A percentile compares a stretch with the other conserved stretches of the same genome.
These are phyloP conservation scores for Trapa incisa DNA, from an alignment of 345 rosid genomes.

Conservation along the genomic window DNA sequence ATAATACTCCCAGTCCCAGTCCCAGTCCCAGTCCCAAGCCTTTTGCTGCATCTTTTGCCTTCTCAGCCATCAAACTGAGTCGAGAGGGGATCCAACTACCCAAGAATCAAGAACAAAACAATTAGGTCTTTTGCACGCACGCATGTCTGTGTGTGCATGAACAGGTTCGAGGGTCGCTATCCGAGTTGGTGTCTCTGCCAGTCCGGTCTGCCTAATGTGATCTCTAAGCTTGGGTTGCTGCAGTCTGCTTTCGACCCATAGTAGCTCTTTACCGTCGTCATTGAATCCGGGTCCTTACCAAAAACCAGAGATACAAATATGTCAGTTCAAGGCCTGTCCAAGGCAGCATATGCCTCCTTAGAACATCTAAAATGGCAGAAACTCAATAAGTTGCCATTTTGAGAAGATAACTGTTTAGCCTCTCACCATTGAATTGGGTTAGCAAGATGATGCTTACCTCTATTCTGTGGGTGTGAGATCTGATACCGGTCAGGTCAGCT, in stretches of 20 bases:
- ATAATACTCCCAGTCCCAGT: not conserved
- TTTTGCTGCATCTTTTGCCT: not conserved
- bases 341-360: not conserved
- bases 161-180: not conserved
- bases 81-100: not conserved
- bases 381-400: not conserved
- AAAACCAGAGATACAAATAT: not conserved
- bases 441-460: not conserved
- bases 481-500: not conserved
- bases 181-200: conserved; percentile 35
- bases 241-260: conserved; percentile 17
- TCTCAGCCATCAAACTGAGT: not conserved
- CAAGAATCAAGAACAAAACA: conserved; percentile 2
- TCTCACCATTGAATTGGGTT: not conserved
- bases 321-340: not conserved
- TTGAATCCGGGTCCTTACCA: not conserved
- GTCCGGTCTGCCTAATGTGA: conserved; percentile 66
- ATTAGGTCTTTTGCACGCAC: not conserved
- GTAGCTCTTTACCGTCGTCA: not conserved
- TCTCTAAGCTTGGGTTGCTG: conserved; percentile 58
- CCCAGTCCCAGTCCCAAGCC: not conserved
- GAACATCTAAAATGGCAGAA: not conserved
- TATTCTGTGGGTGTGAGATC: not conserved
- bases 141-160: not conserved
- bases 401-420: not conserved